phyloP scores from a whole-genome alignment of 768 basidiomycete genomes.

The Thelephora aurantiotincta region DNA sequence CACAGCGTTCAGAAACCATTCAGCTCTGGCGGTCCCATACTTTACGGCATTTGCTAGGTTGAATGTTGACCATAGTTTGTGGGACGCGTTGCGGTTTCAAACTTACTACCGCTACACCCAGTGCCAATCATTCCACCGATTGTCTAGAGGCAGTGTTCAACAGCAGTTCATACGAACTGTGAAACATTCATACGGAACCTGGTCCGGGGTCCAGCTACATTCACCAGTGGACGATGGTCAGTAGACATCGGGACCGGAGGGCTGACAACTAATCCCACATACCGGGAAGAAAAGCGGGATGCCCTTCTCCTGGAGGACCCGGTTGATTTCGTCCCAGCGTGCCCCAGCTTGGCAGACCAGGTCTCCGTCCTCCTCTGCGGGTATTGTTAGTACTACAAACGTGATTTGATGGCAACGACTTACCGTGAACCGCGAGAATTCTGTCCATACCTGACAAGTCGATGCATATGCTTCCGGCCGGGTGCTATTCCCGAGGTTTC shows the following conservation, averaged over 20 bases:
- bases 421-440: conserved; percentile 40
- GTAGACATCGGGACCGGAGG: neutral
- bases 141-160: conserved; percentile 25
- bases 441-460: conserved; percentile 51
- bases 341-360: conserved; percentile 63
- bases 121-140: conserved; percentile 87
- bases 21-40: conserved; percentile 76
- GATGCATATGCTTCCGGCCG: conserved; percentile 45
- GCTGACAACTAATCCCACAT: conserved; percentile 11
- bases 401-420: conserved; percentile 11
- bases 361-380: conserved; percentile 55
- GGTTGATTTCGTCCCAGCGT: conserved; percentile 70
- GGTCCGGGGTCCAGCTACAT: conserved; percentile 23
- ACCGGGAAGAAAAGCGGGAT: conserved; percentile 84
- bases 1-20: conserved; percentile 80
- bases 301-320: conserved; percentile 45
- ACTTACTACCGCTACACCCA: conserved; percentile 72
- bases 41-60: conserved; percentile 58
- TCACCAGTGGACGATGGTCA: neutral
- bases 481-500: conserved; percentile 13
- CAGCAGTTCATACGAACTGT: neutral
- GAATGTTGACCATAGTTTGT: neutral
- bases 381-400: conserved; percentile 4
- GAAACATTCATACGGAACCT: conserved; percentile 28
- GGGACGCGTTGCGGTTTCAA: neutral